Percentiles rank a stretch among this genome's conserved stretches.
Evolutionary conservation across 108 stramenopile genomes (phyloP).

Genomic region (Nannochloropsis salina): DNA sequence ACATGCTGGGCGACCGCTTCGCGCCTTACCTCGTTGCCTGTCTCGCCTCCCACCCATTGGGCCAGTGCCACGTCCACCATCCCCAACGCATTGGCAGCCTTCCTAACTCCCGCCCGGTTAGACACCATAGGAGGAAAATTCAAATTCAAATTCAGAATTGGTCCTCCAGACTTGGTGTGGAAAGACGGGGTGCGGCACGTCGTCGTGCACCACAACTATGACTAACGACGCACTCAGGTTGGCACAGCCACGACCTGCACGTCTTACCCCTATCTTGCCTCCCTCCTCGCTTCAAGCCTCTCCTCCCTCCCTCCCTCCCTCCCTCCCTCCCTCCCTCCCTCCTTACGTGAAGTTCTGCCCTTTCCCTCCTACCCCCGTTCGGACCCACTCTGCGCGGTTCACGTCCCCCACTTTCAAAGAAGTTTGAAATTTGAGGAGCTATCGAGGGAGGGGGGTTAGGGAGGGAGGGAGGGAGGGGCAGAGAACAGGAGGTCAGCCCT

Average conservation of each 20-base stretch:
- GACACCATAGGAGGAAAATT: too few species aligned
- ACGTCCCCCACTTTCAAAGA: neutral
- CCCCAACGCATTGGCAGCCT: neutral
- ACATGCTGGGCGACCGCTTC: too few species aligned
- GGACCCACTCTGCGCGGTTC: neutral
- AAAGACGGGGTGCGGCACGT: too few species aligned
- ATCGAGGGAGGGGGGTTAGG: neutral
- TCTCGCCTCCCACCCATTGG: neutral
- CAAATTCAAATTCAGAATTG: too few species aligned
- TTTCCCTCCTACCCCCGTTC: neutral
- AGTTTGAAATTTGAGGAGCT: neutral
- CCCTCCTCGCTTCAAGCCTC: neutral
- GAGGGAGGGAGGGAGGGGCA: slow-evolving; percentile 6
- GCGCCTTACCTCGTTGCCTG: neutral
- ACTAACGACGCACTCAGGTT: neutral
- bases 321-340: neutral
- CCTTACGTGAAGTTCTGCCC: neutral
- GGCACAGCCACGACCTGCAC: neutral
- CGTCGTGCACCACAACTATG: too few species aligned
- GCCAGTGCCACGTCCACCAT: neutral
- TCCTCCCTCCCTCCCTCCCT: neutral
- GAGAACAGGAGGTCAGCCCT: neutral
- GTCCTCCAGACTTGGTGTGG: too few species aligned
- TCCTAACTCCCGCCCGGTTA: too few species aligned
- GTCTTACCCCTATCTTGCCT: neutral